Evolutionary conservation across 1,139 yeast species (phyloP), one percentile per base, ranked within the genome.

Genomic region (Meyerozyma smithsonii): DNA sequence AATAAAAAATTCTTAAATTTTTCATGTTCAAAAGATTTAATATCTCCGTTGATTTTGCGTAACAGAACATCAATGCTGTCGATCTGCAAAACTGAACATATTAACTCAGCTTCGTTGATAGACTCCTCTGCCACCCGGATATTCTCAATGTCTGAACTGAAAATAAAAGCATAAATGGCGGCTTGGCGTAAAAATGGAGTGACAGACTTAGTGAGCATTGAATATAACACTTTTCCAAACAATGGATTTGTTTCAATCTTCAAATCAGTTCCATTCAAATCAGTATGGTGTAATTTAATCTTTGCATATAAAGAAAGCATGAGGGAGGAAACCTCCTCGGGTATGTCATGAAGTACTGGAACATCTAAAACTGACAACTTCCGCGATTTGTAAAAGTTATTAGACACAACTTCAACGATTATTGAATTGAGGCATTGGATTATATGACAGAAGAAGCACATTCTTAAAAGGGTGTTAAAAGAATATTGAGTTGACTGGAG

Each of bases 161-260:
- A 62, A 6, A 81, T 78, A 54, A 61, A 72, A 0, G 81, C 69
- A 47, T 76, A 77, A 4, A 88, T 75, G 2, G 87, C 76, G 5
- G 79, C 69, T 48, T 81, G 75, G 48, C 96, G 72, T 46, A 87
- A 64, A 48, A 84, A 85, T 12, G 90, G 88, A 0, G 85, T 75
- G 5, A 73, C 59, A 1, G 81, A 61, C 51, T 79, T 79, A 12
- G 74, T 56, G 34, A 83, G 41, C 76, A 84, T 69, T 0, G 84
- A 66, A 50, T 72, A 79, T 2, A 81, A 49, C 0, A 75, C 64
- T 32, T 56, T 44, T 0, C 72, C 72, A 47, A 66, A 58, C 20
- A 43, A 53, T 3, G 51, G 26, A 42, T 46, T 8, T 3, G 47
- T 48, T 32, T 53, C 50, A 25, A 56, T 37, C 17, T 48, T 45